Evolutionary conservation across 257 asterid species (phyloP).

Genomic region (Misopates orontium): DNA sequence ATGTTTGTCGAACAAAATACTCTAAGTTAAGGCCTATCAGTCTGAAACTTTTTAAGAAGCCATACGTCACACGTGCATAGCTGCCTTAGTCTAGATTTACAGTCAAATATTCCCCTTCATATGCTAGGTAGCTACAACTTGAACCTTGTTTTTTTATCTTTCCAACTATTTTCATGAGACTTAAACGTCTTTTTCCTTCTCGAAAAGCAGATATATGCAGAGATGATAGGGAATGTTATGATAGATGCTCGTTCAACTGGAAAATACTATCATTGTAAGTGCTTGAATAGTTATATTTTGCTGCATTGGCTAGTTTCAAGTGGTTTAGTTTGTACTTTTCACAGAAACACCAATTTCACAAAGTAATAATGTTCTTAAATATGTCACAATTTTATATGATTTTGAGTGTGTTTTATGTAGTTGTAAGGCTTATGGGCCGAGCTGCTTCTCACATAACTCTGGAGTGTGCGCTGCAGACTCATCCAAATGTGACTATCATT

Average conservation of each 20-base stretch:
- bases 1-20: not conserved
- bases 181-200: slow-evolving; percentile 16
- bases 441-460: slow-evolving; percentile 98
- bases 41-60: not conserved
- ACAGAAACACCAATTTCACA: not conserved
- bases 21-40: not conserved
- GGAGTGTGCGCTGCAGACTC: slow-evolving; percentile 98
- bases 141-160: not conserved
- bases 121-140: not conserved
- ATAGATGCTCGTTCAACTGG: slow-evolving; percentile 99
- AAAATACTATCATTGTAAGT: slow-evolving; percentile 96
- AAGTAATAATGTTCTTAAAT: not conserved
- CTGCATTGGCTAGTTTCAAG: not conserved
- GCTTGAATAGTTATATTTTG: not conserved
- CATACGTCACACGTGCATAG: not conserved
- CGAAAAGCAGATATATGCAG: slow-evolving; percentile 80
- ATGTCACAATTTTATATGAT: not conserved
- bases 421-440: slow-evolving; percentile 99
- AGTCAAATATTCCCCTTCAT: not conserved
- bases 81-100: not conserved
- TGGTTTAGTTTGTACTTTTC: not conserved
- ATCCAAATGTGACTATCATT: slow-evolving; percentile 88
- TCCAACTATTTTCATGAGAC: not conserved
- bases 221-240: slow-evolving; percentile 81
- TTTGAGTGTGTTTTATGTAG: slow-evolving; percentile 34